Conservation (phyloP, 352 stramenopile species). For the Aphanomyces invadans region DNA sequence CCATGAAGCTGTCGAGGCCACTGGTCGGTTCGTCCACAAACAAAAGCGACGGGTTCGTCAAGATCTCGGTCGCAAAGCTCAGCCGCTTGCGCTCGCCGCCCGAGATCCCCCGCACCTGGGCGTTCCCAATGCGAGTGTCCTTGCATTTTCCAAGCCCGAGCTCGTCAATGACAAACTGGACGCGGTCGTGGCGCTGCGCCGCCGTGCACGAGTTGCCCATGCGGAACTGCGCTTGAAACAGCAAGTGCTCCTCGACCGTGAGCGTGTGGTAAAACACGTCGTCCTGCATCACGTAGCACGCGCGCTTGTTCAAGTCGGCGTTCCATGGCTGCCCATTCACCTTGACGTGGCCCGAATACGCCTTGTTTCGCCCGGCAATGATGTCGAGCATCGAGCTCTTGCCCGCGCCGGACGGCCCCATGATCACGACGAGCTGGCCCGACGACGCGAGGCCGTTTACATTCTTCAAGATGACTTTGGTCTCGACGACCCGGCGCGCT, state of each 20-base stretch:
- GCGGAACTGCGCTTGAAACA: constrained; percentile 67
- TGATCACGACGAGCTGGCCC: constrained; percentile 39
- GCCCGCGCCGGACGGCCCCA: constrained; percentile 47
- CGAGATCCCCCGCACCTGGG: constrained; percentile 40
- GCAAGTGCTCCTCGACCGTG: constrained; percentile 77
- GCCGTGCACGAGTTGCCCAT: constrained; percentile 33
- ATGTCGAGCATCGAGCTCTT: constrained; percentile 53
- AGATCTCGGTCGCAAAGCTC: constrained; percentile 68
- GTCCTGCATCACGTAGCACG: constrained; percentile 85
- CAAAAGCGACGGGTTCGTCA: constrained; percentile 57
- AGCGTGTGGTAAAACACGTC: constrained; percentile 86
- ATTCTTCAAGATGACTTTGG: constrained; percentile 37
- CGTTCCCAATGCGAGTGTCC: constrained; percentile 43
- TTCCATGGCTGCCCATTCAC: constrained; percentile 48
- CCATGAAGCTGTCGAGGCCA: constrained; percentile 41
- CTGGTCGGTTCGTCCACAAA: constrained; percentile 78
- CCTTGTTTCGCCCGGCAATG: constrained; percentile 41
- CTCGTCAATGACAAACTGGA: constrained; percentile 35
- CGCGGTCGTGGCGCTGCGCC: constrained; percentile 26
- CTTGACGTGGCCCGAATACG: constrained; percentile 40
- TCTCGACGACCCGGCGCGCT: constrained; percentile 26
- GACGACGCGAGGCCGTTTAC: constrained; percentile 33
- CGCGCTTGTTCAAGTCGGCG: constrained; percentile 31
- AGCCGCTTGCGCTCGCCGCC: constrained; percentile 75
- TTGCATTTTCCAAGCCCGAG: constrained; percentile 38